A percentile compares a stretch with the other conserved stretches of the same genome.
phyloP scores from a whole-genome alignment of 176 grass and related monocot species.

The Aegilops speltoides region DNA sequence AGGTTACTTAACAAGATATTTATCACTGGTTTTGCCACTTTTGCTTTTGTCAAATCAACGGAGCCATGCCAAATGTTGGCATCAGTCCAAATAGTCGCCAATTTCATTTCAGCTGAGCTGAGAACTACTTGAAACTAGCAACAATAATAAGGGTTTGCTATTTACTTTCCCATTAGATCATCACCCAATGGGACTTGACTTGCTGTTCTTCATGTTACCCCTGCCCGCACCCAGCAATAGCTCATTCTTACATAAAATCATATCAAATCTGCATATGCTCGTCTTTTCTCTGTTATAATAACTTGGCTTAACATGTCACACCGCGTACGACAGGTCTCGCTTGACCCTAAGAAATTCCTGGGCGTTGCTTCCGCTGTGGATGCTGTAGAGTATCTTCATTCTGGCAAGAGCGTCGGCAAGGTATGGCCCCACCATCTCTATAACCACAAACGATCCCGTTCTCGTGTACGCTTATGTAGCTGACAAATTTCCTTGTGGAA shows the following conservation, averaged over 20 bases:
- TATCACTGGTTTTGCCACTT: neutral
- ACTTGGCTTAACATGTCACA: neutral
- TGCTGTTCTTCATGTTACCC: neutral
- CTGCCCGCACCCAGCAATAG: neutral
- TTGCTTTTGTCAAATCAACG: neutral
- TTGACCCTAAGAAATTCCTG: constrained; percentile 79
- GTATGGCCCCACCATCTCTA: constrained; percentile 31
- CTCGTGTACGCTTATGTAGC: neutral
- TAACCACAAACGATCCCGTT: neutral
- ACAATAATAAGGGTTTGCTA: neutral
- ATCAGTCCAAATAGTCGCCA: neutral
- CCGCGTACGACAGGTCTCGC: constrained; percentile 45
- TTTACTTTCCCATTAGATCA: neutral
- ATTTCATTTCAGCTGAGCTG: neutral
- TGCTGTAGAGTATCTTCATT: constrained; percentile 97
- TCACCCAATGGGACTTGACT: neutral
- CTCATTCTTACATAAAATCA: neutral
- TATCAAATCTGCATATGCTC: neutral
- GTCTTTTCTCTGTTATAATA: neutral
- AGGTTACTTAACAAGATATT: neutral
- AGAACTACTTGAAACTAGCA: neutral
- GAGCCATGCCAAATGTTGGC: neutral
- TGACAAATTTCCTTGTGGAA: neutral
- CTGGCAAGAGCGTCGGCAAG: constrained; percentile 90
- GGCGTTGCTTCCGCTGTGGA: constrained; percentile 81